Evolutionary conservation across 345 rosid genomes (phyloP).

Genomic region (Hypericum perforatum): DNA sequence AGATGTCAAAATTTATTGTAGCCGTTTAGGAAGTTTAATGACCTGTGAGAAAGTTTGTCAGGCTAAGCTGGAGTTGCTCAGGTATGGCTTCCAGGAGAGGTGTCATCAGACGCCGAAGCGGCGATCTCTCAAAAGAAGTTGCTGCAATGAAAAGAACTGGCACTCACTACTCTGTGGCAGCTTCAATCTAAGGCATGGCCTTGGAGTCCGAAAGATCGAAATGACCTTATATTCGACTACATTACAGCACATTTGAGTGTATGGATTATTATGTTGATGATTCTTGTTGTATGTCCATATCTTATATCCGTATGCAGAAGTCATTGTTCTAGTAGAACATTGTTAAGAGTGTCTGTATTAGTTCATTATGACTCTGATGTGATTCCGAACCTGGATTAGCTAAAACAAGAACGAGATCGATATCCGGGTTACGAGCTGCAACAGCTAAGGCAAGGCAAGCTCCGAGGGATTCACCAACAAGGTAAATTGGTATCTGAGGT

Average conservation of each 20-base stretch:
- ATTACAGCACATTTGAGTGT: too few species aligned
- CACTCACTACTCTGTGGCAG: too few species aligned
- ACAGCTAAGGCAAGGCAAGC: constrained; percentile 66
- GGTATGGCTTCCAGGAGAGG: constrained; percentile 53
- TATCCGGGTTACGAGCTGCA: constrained; percentile 52
- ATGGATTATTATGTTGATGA: too few species aligned
- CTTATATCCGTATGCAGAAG: too few species aligned
- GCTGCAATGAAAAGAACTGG: constrained; percentile 30
- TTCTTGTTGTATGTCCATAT: too few species aligned
- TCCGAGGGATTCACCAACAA: constrained; percentile 78
- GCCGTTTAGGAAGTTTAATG: not conserved
- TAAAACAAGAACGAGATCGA: constrained; percentile 60
- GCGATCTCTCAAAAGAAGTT: constrained; percentile 56
- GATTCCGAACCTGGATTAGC: constrained; percentile 52
- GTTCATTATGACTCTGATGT: not conserved
- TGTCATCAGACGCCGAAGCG: constrained; percentile 33
- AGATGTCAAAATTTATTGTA: too few species aligned
- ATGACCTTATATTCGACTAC: too few species aligned
- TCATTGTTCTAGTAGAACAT: constrained; percentile 4
- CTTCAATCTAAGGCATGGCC: too few species aligned
- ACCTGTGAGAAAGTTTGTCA: constrained; percentile 45
- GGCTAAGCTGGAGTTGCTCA: constrained; percentile 18
- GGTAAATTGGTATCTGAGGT: constrained; percentile 57
- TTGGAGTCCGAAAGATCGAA: too few species aligned
- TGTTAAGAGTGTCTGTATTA: not conserved